Evolutionary conservation across 2,329 filamentous ascomycete species (phyloP).

Genomic region (Echinosphaeria canescens): DNA sequence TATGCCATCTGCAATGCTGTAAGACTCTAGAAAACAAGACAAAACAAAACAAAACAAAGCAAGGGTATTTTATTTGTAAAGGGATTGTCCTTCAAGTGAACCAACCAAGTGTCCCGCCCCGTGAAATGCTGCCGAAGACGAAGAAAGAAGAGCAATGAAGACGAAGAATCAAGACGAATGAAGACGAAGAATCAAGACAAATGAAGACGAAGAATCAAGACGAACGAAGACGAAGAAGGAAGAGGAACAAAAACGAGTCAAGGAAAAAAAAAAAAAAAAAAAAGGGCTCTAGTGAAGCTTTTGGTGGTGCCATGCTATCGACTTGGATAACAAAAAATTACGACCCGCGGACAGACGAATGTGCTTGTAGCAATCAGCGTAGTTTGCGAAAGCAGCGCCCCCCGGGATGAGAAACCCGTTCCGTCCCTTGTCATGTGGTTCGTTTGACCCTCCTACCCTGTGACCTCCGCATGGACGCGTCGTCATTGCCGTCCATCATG

Average conservation of each 20-base stretch:
- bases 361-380: background rate
- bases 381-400: background rate
- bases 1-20: too few species aligned
- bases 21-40: too few species aligned
- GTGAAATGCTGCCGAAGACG: too few species aligned
- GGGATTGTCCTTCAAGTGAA: too few species aligned
- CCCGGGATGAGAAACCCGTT: background rate
- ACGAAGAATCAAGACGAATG: background rate
- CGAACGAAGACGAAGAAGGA: background rate
- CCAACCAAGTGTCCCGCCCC: too few species aligned
- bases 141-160: too few species aligned
- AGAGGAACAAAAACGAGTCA: background rate
- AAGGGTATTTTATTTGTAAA: too few species aligned
- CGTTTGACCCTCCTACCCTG: background rate
- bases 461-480: background rate
- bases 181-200: too few species aligned
- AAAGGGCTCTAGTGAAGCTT: background rate
- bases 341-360: background rate
- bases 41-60: too few species aligned
- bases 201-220: too few species aligned
- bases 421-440: background rate
- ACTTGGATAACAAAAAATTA: background rate
- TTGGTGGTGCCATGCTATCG: background rate
- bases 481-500: constrained; percentile 9
- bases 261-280: background rate